Base-by-base conservation (phyloP, 208 protist species). In the Trypanosoma conorhini region DNA sequence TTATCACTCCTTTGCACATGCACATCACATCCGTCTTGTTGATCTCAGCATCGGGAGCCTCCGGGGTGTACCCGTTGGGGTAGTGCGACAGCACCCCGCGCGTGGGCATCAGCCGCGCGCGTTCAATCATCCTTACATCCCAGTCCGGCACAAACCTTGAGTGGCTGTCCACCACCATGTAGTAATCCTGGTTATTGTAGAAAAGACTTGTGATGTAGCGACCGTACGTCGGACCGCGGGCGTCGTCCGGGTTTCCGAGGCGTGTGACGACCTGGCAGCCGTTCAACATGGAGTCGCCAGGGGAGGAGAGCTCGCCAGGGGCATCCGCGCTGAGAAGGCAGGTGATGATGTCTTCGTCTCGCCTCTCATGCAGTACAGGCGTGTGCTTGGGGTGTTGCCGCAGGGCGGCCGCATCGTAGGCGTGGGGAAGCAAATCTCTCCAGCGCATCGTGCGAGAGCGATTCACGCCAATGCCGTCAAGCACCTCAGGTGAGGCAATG, bases 131-230 rank as follows among this genome's bases (percentile, higher is more conserved):
- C 70, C 90, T 87, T 28, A 60, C 26, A 67, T 96, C 91, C 86
- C 89, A 96, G 40, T 83, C 55, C 40, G 80, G 70, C 7, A 85
- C 59, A 65, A 94, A 92, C 58, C 89, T 85, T 12, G 81, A 87
- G 84, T 96, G 91, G 60, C 83, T 91, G 79, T 96, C 91, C 24
- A 96, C 58, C 28, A 95, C 79, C 85, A 96, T 91, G 70, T 82
- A 94, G 79, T 92, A 96, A 73, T 96, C 87, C 62, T 96, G 86
- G 61, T 88, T 74, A 48, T 77, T 81, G 66, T 83, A 94, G 55
- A 96, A 83, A 10, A 94, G 75, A 52, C 81, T 88, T 52, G 87
- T 86, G 19, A 96, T 33, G 77, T 93, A 93, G 22, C 91, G 80
- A 31, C 81, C 87, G 70, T 84, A 94, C 1, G 87, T 95, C 21